Base-by-base conservation (phyloP, 495 filamentous ascomycete species). In the Emericellopsis terricola region DNA sequence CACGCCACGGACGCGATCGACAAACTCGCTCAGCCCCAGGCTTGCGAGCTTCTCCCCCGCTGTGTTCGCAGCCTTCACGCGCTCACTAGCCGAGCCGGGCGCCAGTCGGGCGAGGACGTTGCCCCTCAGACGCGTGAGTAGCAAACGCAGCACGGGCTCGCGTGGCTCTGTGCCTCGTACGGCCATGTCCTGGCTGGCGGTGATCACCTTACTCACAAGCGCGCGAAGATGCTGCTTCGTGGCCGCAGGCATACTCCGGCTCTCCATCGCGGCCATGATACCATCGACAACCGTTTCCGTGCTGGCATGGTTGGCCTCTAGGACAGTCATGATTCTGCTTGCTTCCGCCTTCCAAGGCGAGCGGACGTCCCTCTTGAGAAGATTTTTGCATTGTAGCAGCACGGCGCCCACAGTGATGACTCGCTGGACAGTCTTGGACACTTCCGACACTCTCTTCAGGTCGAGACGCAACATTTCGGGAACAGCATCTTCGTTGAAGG, bases 391-490 rank as follows among this genome's bases (percentile, higher is more conserved):
- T 1, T 91, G 91, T 20, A 96, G 53, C 5, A 92, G 63, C 36
- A 96, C 85, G 13, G 81, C 81, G 2, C 65, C 68, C 6, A 84
- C 70, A 14, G 82, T 80, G 15, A 85, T 71, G 41, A 89, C 76
- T 29, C 75, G 73, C 36, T 86, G 70, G 8, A 75, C 68, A 19
- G 76, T 64, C 5, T 62, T 59, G 18, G 85, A 79, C 26, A 83
- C 62, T 19, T 68, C 65, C 16, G 57, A 51, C 19, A 86, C 62
- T 15, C 91, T 79, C 28, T 71, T 69, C 29, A 60, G 53, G 45
- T 97, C 89, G 7, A 96, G 73, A 14, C 69, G 66, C 3, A 96
- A 67, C 4, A 87, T 94, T 48, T 96, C 91, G 0, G 89, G 89
- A 7, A 86, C 53, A 9, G 74, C 52, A 15, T 64, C 60, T 3